phyloP scores from a whole-genome alignment of 2,329 filamentous ascomycete genomes.

The Colletotrichum sp. region DNA sequence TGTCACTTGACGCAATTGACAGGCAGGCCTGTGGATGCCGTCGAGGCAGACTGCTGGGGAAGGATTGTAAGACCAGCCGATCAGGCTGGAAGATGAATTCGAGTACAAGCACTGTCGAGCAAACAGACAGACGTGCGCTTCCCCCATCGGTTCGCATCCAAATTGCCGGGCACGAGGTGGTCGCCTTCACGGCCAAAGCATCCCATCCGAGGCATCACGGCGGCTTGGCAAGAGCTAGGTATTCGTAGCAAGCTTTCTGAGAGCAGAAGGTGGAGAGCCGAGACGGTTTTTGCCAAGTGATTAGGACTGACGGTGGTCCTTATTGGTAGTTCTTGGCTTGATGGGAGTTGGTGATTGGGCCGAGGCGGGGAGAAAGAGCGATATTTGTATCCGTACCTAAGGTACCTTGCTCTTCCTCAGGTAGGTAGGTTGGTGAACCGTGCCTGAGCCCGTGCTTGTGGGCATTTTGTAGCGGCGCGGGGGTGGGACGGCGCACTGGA shows the following conservation, averaged over 20 bases:
- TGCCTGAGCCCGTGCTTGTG: neutral
- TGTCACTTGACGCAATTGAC: neutral
- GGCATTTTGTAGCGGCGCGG: conserved; percentile 4
- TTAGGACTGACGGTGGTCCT: neutral
- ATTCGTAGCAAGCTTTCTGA: conserved; percentile 2
- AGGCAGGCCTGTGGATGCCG: neutral
- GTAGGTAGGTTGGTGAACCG: neutral
- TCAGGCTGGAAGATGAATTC: neutral
- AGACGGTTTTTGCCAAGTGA: conserved; percentile 8
- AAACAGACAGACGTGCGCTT: neutral
- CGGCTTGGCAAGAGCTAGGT: conserved; percentile 11
- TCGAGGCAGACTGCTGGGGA: neutral
- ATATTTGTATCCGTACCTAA: neutral
- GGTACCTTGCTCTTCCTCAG: neutral
- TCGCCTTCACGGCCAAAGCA: neutral
- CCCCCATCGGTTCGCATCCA: neutral
- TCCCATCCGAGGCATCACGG: conserved; percentile 12
- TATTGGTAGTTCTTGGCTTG: neutral
- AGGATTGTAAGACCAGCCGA: neutral
- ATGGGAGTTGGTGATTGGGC: neutral
- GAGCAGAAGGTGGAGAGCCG: conserved; percentile 18
- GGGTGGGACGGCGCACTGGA: conserved; percentile 9
- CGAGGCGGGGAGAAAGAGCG: neutral
- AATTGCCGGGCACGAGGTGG: neutral
- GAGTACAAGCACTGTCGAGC: neutral